Base-by-base conservation (phyloP, 1,284 basidiomycete genomes). In the Ustilago trichophora region DNA sequence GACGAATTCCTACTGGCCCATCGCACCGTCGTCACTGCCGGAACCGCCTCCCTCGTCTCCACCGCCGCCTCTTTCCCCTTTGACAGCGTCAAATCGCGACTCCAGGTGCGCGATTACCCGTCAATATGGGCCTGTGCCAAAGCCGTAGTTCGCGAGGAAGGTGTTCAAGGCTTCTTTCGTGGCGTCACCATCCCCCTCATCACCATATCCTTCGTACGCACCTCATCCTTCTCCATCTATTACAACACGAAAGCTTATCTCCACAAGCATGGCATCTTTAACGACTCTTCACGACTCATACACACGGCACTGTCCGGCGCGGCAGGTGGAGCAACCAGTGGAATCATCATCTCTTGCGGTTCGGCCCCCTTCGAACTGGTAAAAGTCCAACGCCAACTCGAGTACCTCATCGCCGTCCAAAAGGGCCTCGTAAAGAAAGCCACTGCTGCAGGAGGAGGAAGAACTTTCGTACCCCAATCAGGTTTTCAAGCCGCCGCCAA, bases 171-270 rank as follows among this genome's bases (percentile, higher is more conserved):
- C 51, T 96, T 95, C 82, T 95, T 92, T 83, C 87, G 93, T 53
- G 67, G 75, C 43, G 80, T 83, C 50, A 91, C 91, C 86, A 92
- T 98, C 73, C 95, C 95, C 26, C 86, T 98, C 50, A 87, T 95
- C 83, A 97, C 95, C 7, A 98, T 98, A 75, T 94, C 93, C 6
- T 93, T 95, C 78, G 94, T 98, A 77, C 90, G 94, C n/a, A 83
- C 83, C 86, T 89, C 90, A 31, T 94, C 92, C 42, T 96, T 97
- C 83, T 93, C 91, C 13, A 95, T 97, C 74, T 97, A 96, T 82
- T 91, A 89, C 47, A 86, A 88, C 41, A 93, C 92, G 46, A 96
- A 94, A 83, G 88, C 91, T 63, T 85, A 87, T 69, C 89, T 91
- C 73, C 87, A 88, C 33, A 22, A 32, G 1, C 35, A 42, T 1